Evolutionary conservation across 352 stramenopile genomes (phyloP), one percentile per base, ranked within the genome.

Genomic region (Pythium aristosporum): DNA sequence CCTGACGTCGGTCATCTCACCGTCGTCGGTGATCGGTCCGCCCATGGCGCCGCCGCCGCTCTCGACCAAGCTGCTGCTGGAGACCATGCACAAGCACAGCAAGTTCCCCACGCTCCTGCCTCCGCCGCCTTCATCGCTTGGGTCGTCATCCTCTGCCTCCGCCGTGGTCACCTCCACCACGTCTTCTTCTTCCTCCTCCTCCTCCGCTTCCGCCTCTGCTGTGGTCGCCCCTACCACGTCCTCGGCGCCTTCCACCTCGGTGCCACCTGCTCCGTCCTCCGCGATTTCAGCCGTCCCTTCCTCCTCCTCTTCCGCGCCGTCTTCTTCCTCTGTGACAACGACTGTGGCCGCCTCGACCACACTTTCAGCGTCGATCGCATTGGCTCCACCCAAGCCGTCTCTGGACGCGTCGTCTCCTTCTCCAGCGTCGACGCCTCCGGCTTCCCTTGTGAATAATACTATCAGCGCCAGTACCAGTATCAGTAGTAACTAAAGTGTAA

Each of bases 401-500:
- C 28, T 42, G 37, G 47, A 50, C 42, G 20, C 49, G 11, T 46
- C 55, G 9, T 16, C 30, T 42, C 44, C 57, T 15, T 20, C 41
- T n/a, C 21, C 59, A 23, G 37, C 47, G 53, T 32, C 11, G 5
- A 13, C 52, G 49, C n/a, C 37, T 21, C 32, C 37, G 16, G 13
- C 58, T n/a, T 37, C 62, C 13, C 62, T 66, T 71, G 64, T 71
- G 64, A 62, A 57, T 71, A 65, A 62, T 71, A 21, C n/a, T 46
- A 71, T 71, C 50, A 65, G 57, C 57, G 57, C 57, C 57, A 71
- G 65, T 53, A 53, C 57, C 57, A 71, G 65, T 71, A 71, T 71
- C 65, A 71, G 58, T 71, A 71, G 65, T 63, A 71, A 71, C 61
- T 71, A 71, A 71, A 66, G 56, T 67, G 56, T 65, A 66, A 70